Evolutionary conservation across 208 protist genomes (phyloP).

Genomic region (Trypanosoma rangeli): DNA sequence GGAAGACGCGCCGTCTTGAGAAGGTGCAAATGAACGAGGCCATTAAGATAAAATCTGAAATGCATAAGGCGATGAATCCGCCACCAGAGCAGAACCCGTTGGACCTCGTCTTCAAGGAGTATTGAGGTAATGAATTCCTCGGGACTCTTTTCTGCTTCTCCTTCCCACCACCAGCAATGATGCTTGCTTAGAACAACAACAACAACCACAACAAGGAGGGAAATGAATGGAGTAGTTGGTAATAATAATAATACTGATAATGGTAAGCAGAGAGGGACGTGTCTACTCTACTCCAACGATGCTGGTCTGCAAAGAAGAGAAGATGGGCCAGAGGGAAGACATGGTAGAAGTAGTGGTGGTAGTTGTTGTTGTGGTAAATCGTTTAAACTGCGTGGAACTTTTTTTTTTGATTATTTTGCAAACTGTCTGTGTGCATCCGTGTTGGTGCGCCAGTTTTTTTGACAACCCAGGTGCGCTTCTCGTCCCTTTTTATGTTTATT

Average conservation of each 20-base stretch:
- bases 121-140: not conserved
- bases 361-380: not conserved
- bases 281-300: not conserved
- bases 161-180: not conserved
- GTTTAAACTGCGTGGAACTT: not conserved
- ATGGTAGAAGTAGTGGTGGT: not conserved
- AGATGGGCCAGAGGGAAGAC: not conserved
- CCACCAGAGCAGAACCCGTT: conserved; percentile 57
- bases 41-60: conserved; percentile 62
- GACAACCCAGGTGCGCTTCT: not conserved
- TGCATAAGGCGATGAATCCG: conserved; percentile 69
- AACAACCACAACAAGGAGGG: not conserved
- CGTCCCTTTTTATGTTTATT: not conserved
- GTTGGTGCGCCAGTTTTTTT: not conserved
- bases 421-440: not conserved
- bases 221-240: not conserved
- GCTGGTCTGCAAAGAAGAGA: not conserved
- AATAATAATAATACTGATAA: conserved; percentile 4
- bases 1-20: conserved; percentile 71
- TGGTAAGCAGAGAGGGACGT: not conserved
- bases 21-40: conserved; percentile 67
- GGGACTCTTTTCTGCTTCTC: not conserved
- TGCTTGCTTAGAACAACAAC: not conserved
- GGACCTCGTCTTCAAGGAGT: conserved; percentile 61
- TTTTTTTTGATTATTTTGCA: not conserved